phyloP scores from a whole-genome alignment of 2,329 filamentous ascomycete genomes.

The Orbilia blumenaviensis region DNA sequence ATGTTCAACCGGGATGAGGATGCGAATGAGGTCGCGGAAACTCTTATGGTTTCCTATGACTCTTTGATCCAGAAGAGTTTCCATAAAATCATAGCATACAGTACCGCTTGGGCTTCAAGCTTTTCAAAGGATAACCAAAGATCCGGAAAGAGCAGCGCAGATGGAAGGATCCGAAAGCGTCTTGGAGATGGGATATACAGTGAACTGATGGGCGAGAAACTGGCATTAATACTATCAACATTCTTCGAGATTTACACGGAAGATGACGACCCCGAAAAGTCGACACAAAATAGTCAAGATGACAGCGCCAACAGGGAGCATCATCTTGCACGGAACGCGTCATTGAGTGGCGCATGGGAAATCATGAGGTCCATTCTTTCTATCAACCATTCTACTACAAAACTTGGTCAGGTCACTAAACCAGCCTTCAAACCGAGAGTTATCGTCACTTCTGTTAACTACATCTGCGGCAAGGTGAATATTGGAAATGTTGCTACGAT shows the following conservation, averaged over 20 bases:
- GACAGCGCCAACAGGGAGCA: constrained; percentile 65
- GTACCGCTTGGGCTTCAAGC: constrained; percentile 73
- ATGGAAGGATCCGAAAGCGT: constrained; percentile 73
- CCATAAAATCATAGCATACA: constrained; percentile 81
- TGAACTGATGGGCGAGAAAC: constrained; percentile 72
- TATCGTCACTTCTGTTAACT: constrained; percentile 76
- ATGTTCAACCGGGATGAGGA: constrained; percentile 79
- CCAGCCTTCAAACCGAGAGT: constrained; percentile 84
- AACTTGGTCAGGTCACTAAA: constrained; percentile 80
- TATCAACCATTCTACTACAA: constrained; percentile 72
- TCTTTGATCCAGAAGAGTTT: constrained; percentile 75
- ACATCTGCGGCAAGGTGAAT: constrained; percentile 70
- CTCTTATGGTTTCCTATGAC: constrained; percentile 67
- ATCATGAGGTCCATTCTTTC: constrained; percentile 75
- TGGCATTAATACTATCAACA: constrained; percentile 78
- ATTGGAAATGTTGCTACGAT: constrained; percentile 60
- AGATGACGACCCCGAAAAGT: constrained; percentile 64
- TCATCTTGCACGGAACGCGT: constrained; percentile 35
- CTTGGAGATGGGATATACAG: constrained; percentile 74
- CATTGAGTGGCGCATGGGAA: constrained; percentile 63
- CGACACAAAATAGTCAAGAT: constrained; percentile 69
- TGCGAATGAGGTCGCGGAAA: constrained; percentile 69
- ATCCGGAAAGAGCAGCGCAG: constrained; percentile 63
- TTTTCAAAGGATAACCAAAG: constrained; percentile 56
- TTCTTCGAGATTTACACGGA: constrained; percentile 71